Evolutionary conservation across 768 basidiomycete species (phyloP).

Genomic region (Leccinum subgranulosum): DNA sequence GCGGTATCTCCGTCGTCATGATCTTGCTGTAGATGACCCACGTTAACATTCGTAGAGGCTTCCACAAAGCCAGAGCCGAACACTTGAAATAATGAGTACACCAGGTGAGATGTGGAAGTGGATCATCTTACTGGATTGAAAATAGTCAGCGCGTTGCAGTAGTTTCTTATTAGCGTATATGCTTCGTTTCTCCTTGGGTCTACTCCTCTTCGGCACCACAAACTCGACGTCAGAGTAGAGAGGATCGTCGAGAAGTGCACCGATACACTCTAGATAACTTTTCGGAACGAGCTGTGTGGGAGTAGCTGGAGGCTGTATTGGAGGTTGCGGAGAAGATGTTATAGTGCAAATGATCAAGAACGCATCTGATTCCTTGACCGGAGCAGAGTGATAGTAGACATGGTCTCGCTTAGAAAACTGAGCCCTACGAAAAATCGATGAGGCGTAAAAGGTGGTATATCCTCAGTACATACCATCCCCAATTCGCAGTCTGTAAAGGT

Average conservation of each 20-base stretch:
- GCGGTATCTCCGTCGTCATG: slow-evolving; percentile 42
- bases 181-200: slow-evolving; percentile 34
- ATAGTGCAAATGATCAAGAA: slow-evolving; percentile 80
- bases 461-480: slow-evolving; percentile 65
- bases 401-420: slow-evolving; percentile 76
- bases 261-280: slow-evolving; percentile 66
- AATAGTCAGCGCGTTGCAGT: slow-evolving; percentile 73
- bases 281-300: slow-evolving; percentile 60
- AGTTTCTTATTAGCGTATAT: slow-evolving; percentile 73
- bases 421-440: slow-evolving; percentile 44
- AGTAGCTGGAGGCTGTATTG: slow-evolving; percentile 41
- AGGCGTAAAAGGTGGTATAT: neutral
- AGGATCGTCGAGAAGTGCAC: slow-evolving; percentile 74
- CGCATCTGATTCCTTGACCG: slow-evolving; percentile 57
- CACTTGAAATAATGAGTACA: slow-evolving; percentile 44
- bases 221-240: slow-evolving; percentile 84
- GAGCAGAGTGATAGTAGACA: slow-evolving; percentile 56
- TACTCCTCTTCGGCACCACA: slow-evolving; percentile 51
- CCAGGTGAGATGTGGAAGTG: neutral
- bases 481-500: slow-evolving; percentile 64
- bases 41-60: slow-evolving; percentile 36
- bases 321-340: slow-evolving; percentile 58
- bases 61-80: slow-evolving; percentile 71
- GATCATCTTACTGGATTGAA: slow-evolving; percentile 56
- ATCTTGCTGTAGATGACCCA: slow-evolving; percentile 19